A percentile compares a stretch with the other conserved stretches of the same genome.
These are phyloP conservation scores for Lineolata rhizophorae DNA, from an alignment of 495 filamentous ascomycete species.

Conservation along the genomic window DNA sequence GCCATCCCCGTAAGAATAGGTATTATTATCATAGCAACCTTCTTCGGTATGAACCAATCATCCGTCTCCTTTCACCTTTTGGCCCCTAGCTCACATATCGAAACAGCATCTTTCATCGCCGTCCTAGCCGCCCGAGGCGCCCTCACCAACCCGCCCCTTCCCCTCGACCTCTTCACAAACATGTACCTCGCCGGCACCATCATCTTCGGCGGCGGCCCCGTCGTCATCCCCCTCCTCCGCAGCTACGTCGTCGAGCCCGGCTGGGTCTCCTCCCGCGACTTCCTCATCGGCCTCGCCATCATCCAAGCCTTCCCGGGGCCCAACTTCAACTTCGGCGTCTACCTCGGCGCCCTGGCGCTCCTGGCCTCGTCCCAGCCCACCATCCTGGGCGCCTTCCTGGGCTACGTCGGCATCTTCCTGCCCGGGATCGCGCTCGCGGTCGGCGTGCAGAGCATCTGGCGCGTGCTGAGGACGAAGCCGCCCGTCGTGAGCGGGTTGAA, in stretches of 20 bases:
- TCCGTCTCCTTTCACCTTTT: no score
- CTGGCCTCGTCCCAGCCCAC: conserved; percentile 18
- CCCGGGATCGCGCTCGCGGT: conserved; percentile 46
- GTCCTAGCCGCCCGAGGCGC: conserved; percentile 34
- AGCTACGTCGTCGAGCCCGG: conserved; percentile 61
- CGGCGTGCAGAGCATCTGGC: conserved; percentile 52
- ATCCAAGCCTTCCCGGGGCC: conserved; percentile 72
- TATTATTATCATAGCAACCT: conserved; percentile 24
- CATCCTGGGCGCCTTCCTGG: conserved; percentile 38
- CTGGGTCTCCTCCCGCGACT: conserved; percentile 61
- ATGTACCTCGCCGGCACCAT: conserved; percentile 78
- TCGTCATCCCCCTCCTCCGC: conserved; percentile 61
- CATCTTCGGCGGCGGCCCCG: conserved; percentile 72
- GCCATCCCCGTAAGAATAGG: conserved; percentile 25
- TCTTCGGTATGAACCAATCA: conserved; percentile 25
- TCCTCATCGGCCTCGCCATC: conserved; percentile 61
- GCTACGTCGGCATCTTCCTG: conserved; percentile 45
- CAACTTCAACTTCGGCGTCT: conserved; percentile 79
- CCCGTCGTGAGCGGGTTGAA: conserved; percentile 35
- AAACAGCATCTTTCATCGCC: conserved; percentile 23
- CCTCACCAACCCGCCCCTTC: conserved; percentile 22
- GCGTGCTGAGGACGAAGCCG: conserved; percentile 26
- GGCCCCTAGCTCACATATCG: no score
- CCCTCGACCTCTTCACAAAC: conserved; percentile 49
- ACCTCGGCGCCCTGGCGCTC: conserved; percentile 41